Evolutionary conservation across 1,284 basidiomycete genomes (phyloP).

Genomic region (Athelia psychrophila): DNA sequence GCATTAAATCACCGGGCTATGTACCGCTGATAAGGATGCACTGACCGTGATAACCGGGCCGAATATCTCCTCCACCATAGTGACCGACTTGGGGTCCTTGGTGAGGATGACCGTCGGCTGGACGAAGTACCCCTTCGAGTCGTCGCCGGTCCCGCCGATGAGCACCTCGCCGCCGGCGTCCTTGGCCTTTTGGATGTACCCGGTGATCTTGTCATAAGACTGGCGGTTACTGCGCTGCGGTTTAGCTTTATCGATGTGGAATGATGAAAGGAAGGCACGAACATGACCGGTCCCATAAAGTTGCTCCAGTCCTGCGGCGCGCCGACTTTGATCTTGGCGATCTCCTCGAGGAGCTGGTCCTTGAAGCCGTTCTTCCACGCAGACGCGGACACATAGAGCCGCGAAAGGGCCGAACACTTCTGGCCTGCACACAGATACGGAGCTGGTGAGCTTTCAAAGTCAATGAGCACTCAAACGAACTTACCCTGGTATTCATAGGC

Average conservation of each 20-base stretch:
- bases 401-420: slow-evolving; percentile 95
- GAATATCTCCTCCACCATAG: slow-evolving; percentile 96
- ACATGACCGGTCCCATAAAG: slow-evolving; percentile 98
- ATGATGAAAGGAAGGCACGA: slow-evolving; percentile 7
- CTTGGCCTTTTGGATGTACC: slow-evolving; percentile 89
- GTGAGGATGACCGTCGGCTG: slow-evolving; percentile 95
- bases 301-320: slow-evolving; percentile 75
- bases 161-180: slow-evolving; percentile 87
- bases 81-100: slow-evolving; percentile 88
- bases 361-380: slow-evolving; percentile 90
- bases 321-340: slow-evolving; percentile 86
- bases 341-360: slow-evolving; percentile 72
- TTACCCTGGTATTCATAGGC: slow-evolving; percentile 96
- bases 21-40: slow-evolving; percentile 9
- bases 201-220: slow-evolving; percentile 87
- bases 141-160: slow-evolving; percentile 82
- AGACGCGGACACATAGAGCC: slow-evolving; percentile 87
- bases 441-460: neutral
- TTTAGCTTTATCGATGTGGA: slow-evolving; percentile 3
- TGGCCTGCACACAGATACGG: slow-evolving; percentile 53
- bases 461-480: slow-evolving; percentile 5
- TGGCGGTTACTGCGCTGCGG: slow-evolving; percentile 56
- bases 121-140: slow-evolving; percentile 92
- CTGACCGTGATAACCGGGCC: slow-evolving; percentile 92
- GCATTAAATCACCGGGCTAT: slow-evolving; percentile 6